Evolutionary conservation across 2,329 filamentous ascomycete genomes (phyloP).

Genomic region (Bipolaris zeicola): DNA sequence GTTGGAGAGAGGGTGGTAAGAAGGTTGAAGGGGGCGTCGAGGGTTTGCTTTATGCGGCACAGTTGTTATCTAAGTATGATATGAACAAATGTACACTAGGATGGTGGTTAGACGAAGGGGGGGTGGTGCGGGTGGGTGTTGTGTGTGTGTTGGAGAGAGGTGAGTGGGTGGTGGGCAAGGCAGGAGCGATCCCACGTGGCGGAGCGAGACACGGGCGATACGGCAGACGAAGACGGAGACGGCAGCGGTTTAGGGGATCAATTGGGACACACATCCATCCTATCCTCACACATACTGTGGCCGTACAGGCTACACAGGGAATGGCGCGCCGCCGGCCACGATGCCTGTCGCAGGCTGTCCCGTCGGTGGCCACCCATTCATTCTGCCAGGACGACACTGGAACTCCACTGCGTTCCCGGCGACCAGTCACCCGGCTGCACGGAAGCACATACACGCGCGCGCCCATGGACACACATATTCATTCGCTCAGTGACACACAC

Average conservation of each 20-base stretch:
- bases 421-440: conserved; percentile 38
- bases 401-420: conserved; percentile 31
- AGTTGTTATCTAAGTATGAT: background rate
- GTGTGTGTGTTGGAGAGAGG: background rate
- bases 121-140: background rate
- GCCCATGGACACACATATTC: background rate
- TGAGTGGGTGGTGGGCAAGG: conserved; percentile 1
- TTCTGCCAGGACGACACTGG: background rate
- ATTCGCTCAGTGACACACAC: background rate
- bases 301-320: background rate
- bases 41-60: background rate
- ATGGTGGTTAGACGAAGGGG: background rate
- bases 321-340: background rate
- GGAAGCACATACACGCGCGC: conserved; percentile 4
- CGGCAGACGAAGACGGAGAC: background rate
- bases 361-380: background rate
- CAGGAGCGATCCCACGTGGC: conserved; percentile 13
- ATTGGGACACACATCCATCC: background rate
- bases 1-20: background rate
- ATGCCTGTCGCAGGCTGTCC: background rate
- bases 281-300: background rate
- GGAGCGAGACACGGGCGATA: conserved; percentile 5
- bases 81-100: background rate
- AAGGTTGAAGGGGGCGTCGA: background rate
- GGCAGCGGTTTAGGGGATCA: background rate